Evolutionary conservation across 495 filamentous ascomycete species (phyloP).

Genomic region (Amniculicola lignicola): DNA sequence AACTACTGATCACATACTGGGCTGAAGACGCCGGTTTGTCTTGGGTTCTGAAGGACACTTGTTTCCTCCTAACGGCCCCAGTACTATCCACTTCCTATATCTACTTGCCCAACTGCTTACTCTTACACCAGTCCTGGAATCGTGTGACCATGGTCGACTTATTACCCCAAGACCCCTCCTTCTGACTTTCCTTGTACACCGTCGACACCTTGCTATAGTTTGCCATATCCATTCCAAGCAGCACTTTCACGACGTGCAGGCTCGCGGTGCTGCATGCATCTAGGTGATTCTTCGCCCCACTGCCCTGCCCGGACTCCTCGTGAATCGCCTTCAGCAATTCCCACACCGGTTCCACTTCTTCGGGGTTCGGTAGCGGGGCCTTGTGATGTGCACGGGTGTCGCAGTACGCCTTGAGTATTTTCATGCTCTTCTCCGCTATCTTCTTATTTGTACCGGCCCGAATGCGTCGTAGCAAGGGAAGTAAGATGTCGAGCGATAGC

Average conservation of each 20-base stretch:
- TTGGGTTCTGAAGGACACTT: too few species aligned
- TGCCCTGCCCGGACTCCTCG: constrained; percentile 59
- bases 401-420: constrained; percentile 66
- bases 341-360: constrained; percentile 39
- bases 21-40: too few species aligned
- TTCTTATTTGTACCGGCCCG: constrained; percentile 65
- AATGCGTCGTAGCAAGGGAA: constrained; percentile 60
- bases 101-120: constrained; percentile 27
- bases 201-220: constrained; percentile 50
- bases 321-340: constrained; percentile 66
- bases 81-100: background rate
- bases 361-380: constrained; percentile 44
- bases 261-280: constrained; percentile 61
- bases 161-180: constrained; percentile 53
- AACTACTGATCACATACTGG: too few species aligned
- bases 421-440: constrained; percentile 67
- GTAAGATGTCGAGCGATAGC: constrained; percentile 62
- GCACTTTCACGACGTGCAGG: constrained; percentile 59
- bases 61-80: too few species aligned
- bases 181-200: constrained; percentile 57
- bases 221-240: constrained; percentile 52
- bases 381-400: constrained; percentile 61
- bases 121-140: constrained; percentile 61
- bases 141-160: constrained; percentile 63
- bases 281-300: constrained; percentile 56